Conservation (phyloP, 495 filamentous ascomycete species). For the Staphylotrichum tortipilum region DNA sequence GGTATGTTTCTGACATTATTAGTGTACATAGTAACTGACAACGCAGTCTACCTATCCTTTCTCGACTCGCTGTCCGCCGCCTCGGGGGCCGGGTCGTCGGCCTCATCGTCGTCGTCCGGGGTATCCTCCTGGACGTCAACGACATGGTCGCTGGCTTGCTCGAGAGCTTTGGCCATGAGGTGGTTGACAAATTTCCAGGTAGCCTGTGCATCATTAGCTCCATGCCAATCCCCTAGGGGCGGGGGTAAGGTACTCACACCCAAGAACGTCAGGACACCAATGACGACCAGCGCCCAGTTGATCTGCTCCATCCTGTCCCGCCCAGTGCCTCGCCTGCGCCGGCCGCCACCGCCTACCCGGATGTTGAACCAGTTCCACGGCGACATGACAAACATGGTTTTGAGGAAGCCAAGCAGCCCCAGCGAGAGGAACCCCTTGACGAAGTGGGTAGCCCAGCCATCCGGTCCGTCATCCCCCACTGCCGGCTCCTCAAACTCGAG, state of each 20-base stretch:
- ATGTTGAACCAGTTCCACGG: slow-evolving; percentile 73
- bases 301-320: slow-evolving; percentile 64
- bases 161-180: slow-evolving; percentile 58
- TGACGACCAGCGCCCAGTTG: slow-evolving; percentile 65
- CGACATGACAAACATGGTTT: slow-evolving; percentile 63
- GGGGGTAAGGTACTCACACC: slow-evolving; percentile 70
- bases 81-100: neutral
- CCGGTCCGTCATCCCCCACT: slow-evolving; percentile 36
- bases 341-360: slow-evolving; percentile 42
- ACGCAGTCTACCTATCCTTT: slow-evolving; percentile 17
- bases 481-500: slow-evolving; percentile 12
- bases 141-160: slow-evolving; percentile 68
- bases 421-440: slow-evolving; percentile 78
- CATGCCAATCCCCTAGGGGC: no score
- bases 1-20: no score
- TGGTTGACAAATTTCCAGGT: slow-evolving; percentile 72
- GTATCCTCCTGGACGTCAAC: slow-evolving; percentile 74
- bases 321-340: slow-evolving; percentile 49
- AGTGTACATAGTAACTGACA: no score
- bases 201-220: slow-evolving; percentile 38
- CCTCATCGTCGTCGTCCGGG: slow-evolving; percentile 58
- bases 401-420: slow-evolving; percentile 76
- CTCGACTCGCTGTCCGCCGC: slow-evolving; percentile 13
- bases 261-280: slow-evolving; percentile 76
- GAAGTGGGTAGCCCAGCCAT: slow-evolving; percentile 72